phyloP scores from a whole-genome alignment of 2,329 filamentous ascomycete genomes.

The Blastomyces silverae region DNA sequence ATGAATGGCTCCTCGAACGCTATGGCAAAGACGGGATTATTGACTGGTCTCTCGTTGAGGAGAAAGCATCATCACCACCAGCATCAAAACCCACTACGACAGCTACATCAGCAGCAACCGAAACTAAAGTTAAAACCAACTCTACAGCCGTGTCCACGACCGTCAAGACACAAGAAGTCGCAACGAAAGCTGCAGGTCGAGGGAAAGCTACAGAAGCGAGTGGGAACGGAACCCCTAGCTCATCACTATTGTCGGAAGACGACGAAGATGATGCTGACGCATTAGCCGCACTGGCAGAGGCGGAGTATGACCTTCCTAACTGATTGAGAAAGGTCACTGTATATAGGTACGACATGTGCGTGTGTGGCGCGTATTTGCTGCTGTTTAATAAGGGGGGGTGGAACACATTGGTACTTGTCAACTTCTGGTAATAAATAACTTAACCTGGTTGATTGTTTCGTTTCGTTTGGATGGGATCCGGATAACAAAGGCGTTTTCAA shows the following conservation, averaged over 20 bases:
- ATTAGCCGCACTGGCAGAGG: conserved; percentile 36
- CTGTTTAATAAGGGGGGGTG: no score
- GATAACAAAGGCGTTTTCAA: no score
- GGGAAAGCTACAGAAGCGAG: background rate
- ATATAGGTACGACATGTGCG: background rate
- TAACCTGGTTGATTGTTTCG: no score
- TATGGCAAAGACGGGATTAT: conserved; percentile 78
- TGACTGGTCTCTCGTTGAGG: conserved; percentile 63
- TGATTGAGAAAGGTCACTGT: background rate
- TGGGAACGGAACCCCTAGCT: conserved; percentile 23
- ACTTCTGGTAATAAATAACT: no score
- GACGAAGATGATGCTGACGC: conserved; percentile 37
- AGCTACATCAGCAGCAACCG: no score
- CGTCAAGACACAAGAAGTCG: background rate
- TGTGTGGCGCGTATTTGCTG: background rate
- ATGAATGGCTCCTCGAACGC: conserved; percentile 63
- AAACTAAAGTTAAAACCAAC: background rate
- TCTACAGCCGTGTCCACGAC: background rate
- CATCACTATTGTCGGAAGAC: background rate
- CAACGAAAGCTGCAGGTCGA: background rate
- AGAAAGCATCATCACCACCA: background rate
- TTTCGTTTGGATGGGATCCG: no score
- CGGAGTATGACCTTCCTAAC: conserved; percentile 21
- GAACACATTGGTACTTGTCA: no score
- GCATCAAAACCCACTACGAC: background rate